A percentile compares a stretch with the other conserved stretches of the same genome.
Evolutionary conservation across 2,329 filamentous ascomycete genomes (phyloP).

Genomic region (Talaromyces sp.): DNA sequence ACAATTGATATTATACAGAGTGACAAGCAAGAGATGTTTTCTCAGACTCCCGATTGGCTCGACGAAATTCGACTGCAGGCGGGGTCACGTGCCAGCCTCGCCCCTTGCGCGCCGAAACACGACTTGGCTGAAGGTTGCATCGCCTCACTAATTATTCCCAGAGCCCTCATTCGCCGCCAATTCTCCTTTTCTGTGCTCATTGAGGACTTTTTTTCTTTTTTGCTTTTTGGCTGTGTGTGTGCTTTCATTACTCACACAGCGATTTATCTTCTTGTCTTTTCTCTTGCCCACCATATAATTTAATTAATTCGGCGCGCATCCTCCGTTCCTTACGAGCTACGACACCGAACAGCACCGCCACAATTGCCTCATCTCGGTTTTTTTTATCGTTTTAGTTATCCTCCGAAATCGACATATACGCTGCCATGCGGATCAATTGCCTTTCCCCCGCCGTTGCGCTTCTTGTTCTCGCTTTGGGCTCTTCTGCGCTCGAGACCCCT

Average conservation of each 20-base stretch:
- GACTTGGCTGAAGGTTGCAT: background rate
- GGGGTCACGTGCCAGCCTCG: background rate
- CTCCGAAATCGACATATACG: background rate
- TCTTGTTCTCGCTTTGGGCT: constrained; percentile 2
- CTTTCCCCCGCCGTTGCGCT: constrained; percentile 6
- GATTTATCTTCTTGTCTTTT: background rate
- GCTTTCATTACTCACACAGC: background rate
- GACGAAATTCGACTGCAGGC: background rate
- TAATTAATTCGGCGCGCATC: background rate
- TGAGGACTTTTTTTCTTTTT: background rate
- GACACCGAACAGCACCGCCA: background rate
- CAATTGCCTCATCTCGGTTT: background rate
- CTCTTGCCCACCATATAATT: background rate
- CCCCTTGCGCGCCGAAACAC: background rate
- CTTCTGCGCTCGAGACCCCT: constrained; percentile 5
- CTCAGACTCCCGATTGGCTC: background rate
- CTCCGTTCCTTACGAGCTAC: background rate
- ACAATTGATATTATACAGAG: background rate
- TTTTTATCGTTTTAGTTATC: background rate
- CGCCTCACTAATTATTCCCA: background rate
- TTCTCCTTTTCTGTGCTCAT: background rate
- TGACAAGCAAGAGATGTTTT: background rate
- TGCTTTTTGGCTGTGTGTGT: background rate
- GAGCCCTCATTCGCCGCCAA: background rate
- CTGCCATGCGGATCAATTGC: constrained; percentile 6